Conservation (phyloP, 83 land plant species). For the Picea engelmannii region DNA sequence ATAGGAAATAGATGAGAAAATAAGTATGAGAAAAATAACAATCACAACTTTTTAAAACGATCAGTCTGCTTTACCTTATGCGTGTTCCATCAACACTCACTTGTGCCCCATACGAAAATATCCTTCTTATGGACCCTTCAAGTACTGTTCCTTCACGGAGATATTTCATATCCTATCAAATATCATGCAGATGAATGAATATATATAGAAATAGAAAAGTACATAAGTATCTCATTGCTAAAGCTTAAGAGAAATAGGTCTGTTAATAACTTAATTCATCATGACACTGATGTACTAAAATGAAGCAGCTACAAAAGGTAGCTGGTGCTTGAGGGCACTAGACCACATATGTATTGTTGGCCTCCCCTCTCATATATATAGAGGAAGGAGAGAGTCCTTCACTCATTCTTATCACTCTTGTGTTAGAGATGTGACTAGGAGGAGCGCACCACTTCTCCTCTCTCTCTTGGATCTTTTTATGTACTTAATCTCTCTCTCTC, state of each 20-base stretch:
- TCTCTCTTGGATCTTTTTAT: no score
- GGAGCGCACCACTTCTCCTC: no score
- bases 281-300: not conserved
- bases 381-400: no score
- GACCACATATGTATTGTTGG: no score
- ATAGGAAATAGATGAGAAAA: not conserved
- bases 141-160: constrained; percentile 62
- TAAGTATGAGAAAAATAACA: not conserved
- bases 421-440: no score
- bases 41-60: not conserved
- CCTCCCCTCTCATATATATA: no score
- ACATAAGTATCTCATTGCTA: not conserved
- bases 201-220: not conserved
- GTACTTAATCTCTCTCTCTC: no score
- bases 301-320: not conserved
- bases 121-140: constrained; percentile 60
- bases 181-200: constrained; percentile 6
- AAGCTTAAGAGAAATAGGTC: not conserved
- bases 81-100: constrained; percentile 59
- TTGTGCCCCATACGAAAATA: constrained; percentile 70
- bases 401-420: no score
- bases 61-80: constrained; percentile 40
- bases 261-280: not conserved
- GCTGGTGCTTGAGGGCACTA: not conserved
- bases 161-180: constrained; percentile 42